Percentiles rank a stretch among this genome's conserved stretches.
Conservation (phyloP, 2,329 filamentous ascomycete genomes). For the Phoma sp. region DNA sequence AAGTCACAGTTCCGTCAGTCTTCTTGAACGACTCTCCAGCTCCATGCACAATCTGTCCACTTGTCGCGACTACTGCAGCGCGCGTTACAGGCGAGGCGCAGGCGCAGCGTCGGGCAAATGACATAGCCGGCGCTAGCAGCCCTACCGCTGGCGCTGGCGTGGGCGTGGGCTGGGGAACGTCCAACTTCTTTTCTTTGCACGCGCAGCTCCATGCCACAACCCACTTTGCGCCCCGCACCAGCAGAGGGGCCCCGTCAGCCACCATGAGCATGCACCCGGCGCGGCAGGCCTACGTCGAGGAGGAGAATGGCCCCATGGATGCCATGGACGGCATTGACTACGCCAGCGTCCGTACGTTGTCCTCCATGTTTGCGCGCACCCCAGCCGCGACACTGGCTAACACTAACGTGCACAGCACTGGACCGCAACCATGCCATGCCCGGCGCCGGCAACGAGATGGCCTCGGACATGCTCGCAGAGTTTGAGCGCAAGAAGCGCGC, state of each 20-base stretch:
- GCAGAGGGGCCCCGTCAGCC: conserved; percentile 18
- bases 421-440: conserved; percentile 88
- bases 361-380: no score
- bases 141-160: conserved; percentile 25
- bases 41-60: conserved; percentile 15
- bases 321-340: conserved; percentile 65
- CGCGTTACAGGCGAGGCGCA: neutral
- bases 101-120: conserved; percentile 14
- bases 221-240: conserved; percentile 18
- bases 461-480: conserved; percentile 82
- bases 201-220: conserved; percentile 7
- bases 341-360: conserved; percentile 66
- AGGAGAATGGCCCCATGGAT: conserved; percentile 68
- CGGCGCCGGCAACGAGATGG: conserved; percentile 77
- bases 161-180: conserved; percentile 5
- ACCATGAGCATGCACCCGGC: conserved; percentile 76
- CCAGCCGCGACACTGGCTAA: neutral
- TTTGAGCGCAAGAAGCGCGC: conserved; percentile 91
- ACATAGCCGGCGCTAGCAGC: conserved; percentile 40
- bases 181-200: conserved; percentile 23
- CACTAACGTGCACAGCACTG: conserved; percentile 51
- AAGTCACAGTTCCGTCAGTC: no score
- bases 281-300: conserved; percentile 92
- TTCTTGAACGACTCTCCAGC: no score
- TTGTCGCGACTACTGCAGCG: conserved; percentile 9